These are phyloP conservation scores for Favolaschia claudopus DNA, from an alignment of 768 basidiomycete genomes.

Conservation along the genomic window DNA sequence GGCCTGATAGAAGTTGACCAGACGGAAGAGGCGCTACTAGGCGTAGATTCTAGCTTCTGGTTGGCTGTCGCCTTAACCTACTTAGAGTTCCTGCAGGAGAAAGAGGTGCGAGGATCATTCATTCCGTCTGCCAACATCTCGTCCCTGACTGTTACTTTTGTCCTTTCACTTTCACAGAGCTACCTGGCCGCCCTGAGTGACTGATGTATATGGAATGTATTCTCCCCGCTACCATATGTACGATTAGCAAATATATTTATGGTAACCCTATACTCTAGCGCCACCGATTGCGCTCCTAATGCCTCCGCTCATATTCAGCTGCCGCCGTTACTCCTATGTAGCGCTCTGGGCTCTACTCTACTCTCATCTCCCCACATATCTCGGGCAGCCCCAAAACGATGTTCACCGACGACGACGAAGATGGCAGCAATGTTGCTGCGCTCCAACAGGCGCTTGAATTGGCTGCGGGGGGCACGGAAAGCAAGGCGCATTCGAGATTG, in stretches of 20 bases:
- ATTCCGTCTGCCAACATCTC: background rate
- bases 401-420: too few species aligned
- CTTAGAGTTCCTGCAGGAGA: constrained; percentile 77
- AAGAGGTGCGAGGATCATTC: constrained; percentile 65
- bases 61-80: constrained; percentile 78
- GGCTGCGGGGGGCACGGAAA: too few species aligned
- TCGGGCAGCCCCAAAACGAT: too few species aligned
- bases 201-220: constrained; percentile 13
- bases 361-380: too few species aligned
- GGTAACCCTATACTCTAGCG: constrained; percentile 11
- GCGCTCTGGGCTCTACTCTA: too few species aligned
- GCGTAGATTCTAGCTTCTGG: constrained; percentile 83
- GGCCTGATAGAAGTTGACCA: constrained; percentile 72
- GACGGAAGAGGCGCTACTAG: constrained; percentile 61
- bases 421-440: too few species aligned
- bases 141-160: background rate
- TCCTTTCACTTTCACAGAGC: constrained; percentile 45
- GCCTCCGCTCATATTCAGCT: background rate
- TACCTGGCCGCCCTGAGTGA: constrained; percentile 63
- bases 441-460: too few species aligned
- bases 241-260: constrained; percentile 8
- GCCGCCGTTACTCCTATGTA: constrained; percentile 1
- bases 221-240: constrained; percentile 9
- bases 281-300: constrained; percentile 14
- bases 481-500: constrained; percentile 5